Percentiles rank a stretch among this genome's conserved stretches.
phyloP scores from a whole-genome alignment of 2,329 filamentous ascomycete genomes.

The Raffaelea deltoideospora region DNA sequence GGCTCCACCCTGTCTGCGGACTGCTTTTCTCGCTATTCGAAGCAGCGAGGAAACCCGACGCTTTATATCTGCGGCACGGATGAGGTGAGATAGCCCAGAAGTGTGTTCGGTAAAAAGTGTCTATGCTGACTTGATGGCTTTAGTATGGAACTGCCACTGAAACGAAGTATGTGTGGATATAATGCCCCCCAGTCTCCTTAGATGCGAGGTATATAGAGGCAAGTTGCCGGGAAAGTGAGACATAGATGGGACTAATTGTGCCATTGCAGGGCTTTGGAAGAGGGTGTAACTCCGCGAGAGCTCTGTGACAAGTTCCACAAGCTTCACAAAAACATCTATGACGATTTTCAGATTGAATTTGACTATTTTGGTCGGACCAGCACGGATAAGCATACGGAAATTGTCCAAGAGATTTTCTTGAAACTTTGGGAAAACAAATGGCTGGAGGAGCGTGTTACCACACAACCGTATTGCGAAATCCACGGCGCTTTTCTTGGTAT shows the following conservation, averaged over 20 bases:
- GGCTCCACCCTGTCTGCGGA: constrained; percentile 80
- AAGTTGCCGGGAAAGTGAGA: not conserved
- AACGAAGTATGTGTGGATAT: constrained; percentile 48
- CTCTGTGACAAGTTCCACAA: constrained; percentile 87
- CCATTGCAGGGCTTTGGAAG: constrained; percentile 53
- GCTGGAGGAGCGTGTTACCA: constrained; percentile 72
- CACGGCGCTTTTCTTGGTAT: constrained; percentile 55
- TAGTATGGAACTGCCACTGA: constrained; percentile 85
- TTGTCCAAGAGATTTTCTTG: constrained; percentile 80
- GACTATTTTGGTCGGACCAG: constrained; percentile 92
- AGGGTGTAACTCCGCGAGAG: constrained; percentile 58
- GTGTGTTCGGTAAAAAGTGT: too few species aligned
- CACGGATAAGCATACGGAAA: constrained; percentile 76
- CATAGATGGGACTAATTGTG: not conserved
- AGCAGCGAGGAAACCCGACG: constrained; percentile 63
- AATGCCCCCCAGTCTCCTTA: not conserved
- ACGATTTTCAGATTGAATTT: constrained; percentile 92
- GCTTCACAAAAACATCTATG: constrained; percentile 77
- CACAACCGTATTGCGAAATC: constrained; percentile 66
- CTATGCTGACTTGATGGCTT: too few species aligned
- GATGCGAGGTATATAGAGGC: not conserved
- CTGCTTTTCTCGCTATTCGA: constrained; percentile 69
- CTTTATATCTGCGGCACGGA: constrained; percentile 62
- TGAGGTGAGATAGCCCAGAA: too few species aligned
- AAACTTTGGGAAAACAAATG: constrained; percentile 81